Evolutionary conservation across 2,329 filamentous ascomycete species (phyloP), one percentile per base, ranked within the genome.

Genomic region (Penicillium sp.): DNA sequence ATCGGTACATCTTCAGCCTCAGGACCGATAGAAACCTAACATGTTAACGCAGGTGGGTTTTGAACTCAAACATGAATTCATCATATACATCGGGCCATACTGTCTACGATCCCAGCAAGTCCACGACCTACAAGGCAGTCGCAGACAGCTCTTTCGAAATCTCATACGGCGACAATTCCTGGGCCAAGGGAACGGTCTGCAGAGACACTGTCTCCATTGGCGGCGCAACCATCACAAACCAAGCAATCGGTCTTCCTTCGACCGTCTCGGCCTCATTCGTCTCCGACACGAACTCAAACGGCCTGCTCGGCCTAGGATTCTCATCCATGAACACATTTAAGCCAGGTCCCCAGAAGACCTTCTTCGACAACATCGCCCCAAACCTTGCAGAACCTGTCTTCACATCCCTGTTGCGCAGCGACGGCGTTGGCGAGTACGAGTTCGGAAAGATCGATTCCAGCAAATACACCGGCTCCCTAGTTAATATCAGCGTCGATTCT

Each of bases 261-360:
- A 60, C 70, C 4, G 80, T 89, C 18, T 83, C 84, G 1, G 59
- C 71, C 10, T 77, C 78, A 2, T 89, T 90, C 68, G 68, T 82
- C 34, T 50, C 77, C 31, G 84, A 88, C 64, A 77, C 76, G n/a
- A 73, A 77, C 57, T 85, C 79, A 59, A 85, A 87, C 66, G 87
- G 87, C n/a, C 79, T 90, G 5, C 75, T 90, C 24, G 87, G 87
- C 10, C 79, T 89, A 24, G 86, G 81, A 8, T 89, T 87, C 66
- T 81, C 80, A 51, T 77, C 71, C 36, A 77, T 88, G 67, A 89
- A 88, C 70, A 85, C 82, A 1, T 81, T 88, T 53, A 66, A 79
- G 65, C 86, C 86, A 0, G 73, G 77, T 15, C 74, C 77, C 57
- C 85, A 88, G 60, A 85, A 85, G 71, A 90, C 87, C 10, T 90